Percentiles rank a stretch among this genome's conserved stretches.
Conservation (phyloP, 108 stramenopile species). For the Cyclotella sp. region DNA sequence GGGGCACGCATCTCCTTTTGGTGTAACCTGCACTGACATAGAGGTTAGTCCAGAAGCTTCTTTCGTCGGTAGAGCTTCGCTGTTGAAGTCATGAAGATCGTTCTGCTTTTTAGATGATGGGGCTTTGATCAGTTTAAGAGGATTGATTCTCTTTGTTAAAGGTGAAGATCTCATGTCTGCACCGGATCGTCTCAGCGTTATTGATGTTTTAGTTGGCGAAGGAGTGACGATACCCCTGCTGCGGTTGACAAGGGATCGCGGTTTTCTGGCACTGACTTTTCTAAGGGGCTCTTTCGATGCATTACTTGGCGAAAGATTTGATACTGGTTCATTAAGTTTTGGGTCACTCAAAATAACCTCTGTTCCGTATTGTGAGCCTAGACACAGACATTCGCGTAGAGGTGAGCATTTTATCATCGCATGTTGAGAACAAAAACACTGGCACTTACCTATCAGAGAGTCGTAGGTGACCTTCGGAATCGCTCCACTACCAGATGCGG, state of each 20-base stretch:
- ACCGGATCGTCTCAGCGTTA: background rate
- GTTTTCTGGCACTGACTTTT: conserved; percentile 8
- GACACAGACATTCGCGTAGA: too few relatives aligned
- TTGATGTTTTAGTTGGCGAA: background rate
- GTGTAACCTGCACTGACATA: background rate
- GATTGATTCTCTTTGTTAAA: conserved; percentile 3
- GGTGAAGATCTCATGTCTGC: background rate
- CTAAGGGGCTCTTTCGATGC: conserved; percentile 2
- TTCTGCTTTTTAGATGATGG: background rate
- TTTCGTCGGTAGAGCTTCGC: background rate
- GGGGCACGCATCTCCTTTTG: background rate
- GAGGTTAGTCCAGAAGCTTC: background rate
- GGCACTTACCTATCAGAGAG: conserved; percentile 1
- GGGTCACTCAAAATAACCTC: background rate
- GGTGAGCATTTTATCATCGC: too few relatives aligned
- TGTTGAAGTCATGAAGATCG: background rate
- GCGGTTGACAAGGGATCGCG: background rate
- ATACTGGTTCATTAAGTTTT: background rate
- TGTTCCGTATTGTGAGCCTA: conserved; percentile 15
- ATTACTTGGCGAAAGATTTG: background rate
- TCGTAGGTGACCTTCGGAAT: background rate
- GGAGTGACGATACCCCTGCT: background rate
- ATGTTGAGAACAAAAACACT: too few relatives aligned
- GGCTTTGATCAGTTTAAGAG: background rate
- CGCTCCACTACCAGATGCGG: background rate